Percentiles rank a stretch among this genome's conserved stretches.
Conservation (phyloP, 2,329 filamentous ascomycete genomes). For the Hymenoscyphus albidus region DNA sequence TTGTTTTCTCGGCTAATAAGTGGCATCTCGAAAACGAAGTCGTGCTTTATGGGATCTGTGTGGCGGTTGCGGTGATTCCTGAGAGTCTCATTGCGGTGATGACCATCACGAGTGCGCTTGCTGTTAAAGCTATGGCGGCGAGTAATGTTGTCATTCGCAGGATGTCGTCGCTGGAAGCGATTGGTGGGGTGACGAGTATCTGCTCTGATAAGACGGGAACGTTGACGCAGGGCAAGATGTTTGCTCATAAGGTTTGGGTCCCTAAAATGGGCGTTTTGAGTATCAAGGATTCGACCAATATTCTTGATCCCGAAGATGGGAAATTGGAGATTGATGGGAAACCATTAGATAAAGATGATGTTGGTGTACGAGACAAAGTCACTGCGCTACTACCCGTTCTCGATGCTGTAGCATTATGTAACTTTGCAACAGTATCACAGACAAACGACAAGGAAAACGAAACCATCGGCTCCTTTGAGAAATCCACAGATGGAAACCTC, state of each 20-base stretch:
- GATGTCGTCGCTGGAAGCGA: slow-evolving; percentile 61
- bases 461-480: slow-evolving; percentile 7
- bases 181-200: slow-evolving; percentile 53
- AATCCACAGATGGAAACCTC: neutral
- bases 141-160: slow-evolving; percentile 64
- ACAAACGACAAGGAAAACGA: slow-evolving; percentile 13
- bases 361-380: slow-evolving; percentile 33
- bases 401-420: slow-evolving; percentile 57
- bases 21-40: slow-evolving; percentile 54
- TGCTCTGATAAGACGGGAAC: slow-evolving; percentile 60
- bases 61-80: slow-evolving; percentile 62
- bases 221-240: slow-evolving; percentile 49
- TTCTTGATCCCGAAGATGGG: slow-evolving; percentile 59
- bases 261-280: slow-evolving; percentile 49
- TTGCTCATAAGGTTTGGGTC: slow-evolving; percentile 57
- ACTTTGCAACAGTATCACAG: slow-evolving; percentile 45
- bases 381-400: slow-evolving; percentile 37
- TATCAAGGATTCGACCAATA: slow-evolving; percentile 53
- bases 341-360: slow-evolving; percentile 35
- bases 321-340: slow-evolving; percentile 44
- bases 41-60: slow-evolving; percentile 58
- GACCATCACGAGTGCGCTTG: slow-evolving; percentile 67
- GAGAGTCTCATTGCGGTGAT: slow-evolving; percentile 66
- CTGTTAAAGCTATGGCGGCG: slow-evolving; percentile 61
- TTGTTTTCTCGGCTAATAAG: slow-evolving; percentile 57